A percentile compares a stretch with the other conserved stretches of the same genome.
These are phyloP conservation scores for Globisporangium megalacanthum DNA, from an alignment of 352 stramenopile species.

Conservation along the genomic window DNA sequence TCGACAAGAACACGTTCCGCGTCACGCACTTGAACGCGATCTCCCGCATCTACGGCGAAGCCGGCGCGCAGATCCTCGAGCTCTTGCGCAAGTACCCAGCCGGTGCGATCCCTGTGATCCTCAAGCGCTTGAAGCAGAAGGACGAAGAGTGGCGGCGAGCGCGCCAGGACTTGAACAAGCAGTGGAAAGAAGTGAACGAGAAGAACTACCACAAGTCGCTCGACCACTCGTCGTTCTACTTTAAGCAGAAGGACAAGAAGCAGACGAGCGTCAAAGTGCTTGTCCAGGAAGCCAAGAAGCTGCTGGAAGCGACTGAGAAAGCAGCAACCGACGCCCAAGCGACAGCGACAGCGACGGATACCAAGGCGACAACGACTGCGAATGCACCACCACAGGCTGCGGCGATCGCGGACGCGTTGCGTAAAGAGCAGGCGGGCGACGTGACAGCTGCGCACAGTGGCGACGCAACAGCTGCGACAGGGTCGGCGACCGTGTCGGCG, in stretches of 20 bases:
- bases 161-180: conserved; percentile 93
- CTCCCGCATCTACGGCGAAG: conserved; percentile 96
- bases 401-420: conserved; percentile 56
- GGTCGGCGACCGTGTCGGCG: not conserved
- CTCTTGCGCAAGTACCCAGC: conserved; percentile 96
- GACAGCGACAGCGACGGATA: not conserved
- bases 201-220: conserved; percentile 99
- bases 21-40: conserved; percentile 98
- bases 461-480: conserved; percentile 3
- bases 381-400: conserved; percentile 43
- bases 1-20: conserved; percentile 94
- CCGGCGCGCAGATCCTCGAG: conserved; percentile 88
- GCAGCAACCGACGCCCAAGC: conserved; percentile 18
- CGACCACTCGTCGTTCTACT: conserved; percentile 99
- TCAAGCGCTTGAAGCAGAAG: conserved; percentile 98
- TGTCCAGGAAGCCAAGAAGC: conserved; percentile 84
- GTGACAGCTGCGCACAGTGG: not conserved
- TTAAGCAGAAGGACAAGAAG: conserved; percentile 98
- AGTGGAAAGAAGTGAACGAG: conserved; percentile 97
- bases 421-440: conserved; percentile 39
- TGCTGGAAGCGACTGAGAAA: conserved; percentile 65
- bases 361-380: conserved; percentile 20
- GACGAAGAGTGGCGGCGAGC: conserved; percentile 94
- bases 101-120: conserved; percentile 96
- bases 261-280: conserved; percentile 94